Conservation (phyloP, 352 stramenopile genomes). For the Pythium apleroticum region DNA sequence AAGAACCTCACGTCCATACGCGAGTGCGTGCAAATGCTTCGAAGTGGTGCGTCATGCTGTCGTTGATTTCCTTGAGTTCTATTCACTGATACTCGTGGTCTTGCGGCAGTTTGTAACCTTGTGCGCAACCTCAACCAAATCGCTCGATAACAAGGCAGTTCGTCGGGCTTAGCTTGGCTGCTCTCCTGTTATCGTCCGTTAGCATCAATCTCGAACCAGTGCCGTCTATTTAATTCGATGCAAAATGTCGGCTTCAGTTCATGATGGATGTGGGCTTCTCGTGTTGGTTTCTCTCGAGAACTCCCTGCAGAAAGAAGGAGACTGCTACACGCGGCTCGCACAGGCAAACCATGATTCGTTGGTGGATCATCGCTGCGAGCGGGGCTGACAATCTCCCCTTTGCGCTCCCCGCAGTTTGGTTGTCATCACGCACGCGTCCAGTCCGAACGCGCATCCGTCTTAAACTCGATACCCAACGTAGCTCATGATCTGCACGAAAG, state of each 20-base stretch:
- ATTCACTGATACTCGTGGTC: not conserved
- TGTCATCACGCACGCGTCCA: not conserved
- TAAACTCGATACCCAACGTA: not conserved
- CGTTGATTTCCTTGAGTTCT: not conserved
- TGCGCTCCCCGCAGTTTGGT: not conserved
- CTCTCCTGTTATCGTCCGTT: not conserved
- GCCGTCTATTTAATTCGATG: conserved; percentile 6
- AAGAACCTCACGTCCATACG: conserved; percentile 80
- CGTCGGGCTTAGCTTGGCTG: no score
- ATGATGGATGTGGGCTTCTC: not conserved
- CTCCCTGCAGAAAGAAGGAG: not conserved
- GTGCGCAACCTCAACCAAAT: conserved; percentile 71
- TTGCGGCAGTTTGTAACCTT: conserved; percentile 51
- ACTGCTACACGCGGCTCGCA: not conserved
- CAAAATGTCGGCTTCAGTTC: not conserved
- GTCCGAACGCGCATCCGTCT: not conserved
- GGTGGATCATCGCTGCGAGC: not conserved
- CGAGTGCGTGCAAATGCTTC: conserved; percentile 76
- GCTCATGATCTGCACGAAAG: not conserved
- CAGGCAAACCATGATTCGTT: not conserved
- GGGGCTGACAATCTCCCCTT: not conserved
- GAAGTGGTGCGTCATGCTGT: conserved; percentile 50
- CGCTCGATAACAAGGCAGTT: conserved; percentile 38
- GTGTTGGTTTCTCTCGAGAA: not conserved
- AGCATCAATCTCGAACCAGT: not conserved